Conservation (phyloP, 1,139 yeast species). For the Candida tunisiensis region DNA sequence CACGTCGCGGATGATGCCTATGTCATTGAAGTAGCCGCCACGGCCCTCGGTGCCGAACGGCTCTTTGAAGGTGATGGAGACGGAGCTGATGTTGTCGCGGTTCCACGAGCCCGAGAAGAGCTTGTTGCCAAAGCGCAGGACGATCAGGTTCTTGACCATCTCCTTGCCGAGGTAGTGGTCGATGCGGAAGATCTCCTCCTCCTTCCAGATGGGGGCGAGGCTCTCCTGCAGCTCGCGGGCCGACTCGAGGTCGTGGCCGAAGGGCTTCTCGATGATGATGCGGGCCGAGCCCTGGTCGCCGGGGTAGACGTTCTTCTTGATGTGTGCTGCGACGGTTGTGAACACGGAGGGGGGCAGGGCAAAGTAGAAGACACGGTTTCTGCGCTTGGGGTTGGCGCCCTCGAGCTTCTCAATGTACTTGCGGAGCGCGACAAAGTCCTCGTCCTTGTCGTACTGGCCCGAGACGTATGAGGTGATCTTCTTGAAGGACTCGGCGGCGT, state of each 20-base stretch:
- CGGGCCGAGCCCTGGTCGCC: slow-evolving; percentile 47
- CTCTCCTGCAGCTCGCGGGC: slow-evolving; percentile 61
- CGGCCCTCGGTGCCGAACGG: slow-evolving; percentile 97
- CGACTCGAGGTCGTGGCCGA: slow-evolving; percentile 78
- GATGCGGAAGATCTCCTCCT: slow-evolving; percentile 85
- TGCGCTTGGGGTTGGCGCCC: slow-evolving; percentile 21
- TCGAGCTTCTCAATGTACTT: slow-evolving; percentile 44
- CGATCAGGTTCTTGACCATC: slow-evolving; percentile 86
- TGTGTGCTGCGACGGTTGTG: slow-evolving; percentile 55
- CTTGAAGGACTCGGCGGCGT: slow-evolving; percentile 47
- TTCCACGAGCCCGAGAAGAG: slow-evolving; percentile 80
- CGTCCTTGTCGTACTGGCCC: slow-evolving; percentile 68
- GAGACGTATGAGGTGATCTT: slow-evolving; percentile 45
- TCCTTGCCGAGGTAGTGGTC: slow-evolving; percentile 97
- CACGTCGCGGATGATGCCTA: slow-evolving; percentile 94
- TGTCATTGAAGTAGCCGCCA: slow-evolving; percentile 91
- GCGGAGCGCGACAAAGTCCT: slow-evolving; percentile 48
- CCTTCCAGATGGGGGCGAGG: slow-evolving; percentile 74
- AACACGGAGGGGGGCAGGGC: slow-evolving; percentile 94
- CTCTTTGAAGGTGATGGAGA: slow-evolving; percentile 88
- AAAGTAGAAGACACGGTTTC: slow-evolving; percentile 62
- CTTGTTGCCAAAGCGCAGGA: slow-evolving; percentile 79
- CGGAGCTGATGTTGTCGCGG: slow-evolving; percentile 53
- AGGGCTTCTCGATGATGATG: slow-evolving; percentile 90
- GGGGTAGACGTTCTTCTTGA: slow-evolving; percentile 58